A percentile compares a stretch with the other conserved stretches of the same genome.
Evolutionary conservation across 2,329 filamentous ascomycete genomes (phyloP).

Genomic region (Coleophoma cylindrospora): DNA sequence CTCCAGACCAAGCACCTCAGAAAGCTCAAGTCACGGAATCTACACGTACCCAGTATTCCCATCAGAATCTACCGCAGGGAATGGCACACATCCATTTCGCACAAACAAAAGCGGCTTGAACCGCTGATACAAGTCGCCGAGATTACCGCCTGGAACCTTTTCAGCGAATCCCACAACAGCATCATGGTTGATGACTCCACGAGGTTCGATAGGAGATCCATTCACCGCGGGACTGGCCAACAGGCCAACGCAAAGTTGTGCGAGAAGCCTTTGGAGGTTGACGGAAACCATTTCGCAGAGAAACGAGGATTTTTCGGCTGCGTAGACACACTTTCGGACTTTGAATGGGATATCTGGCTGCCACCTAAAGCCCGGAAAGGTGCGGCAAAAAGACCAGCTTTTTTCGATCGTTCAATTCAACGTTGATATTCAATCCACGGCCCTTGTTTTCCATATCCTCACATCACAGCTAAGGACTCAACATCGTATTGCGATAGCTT

Average conservation of each 20-base stretch:
- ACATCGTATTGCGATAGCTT: too few species aligned
- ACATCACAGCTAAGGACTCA: too few species aligned
- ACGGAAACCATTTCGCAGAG: too few species aligned
- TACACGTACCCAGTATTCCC: constrained; percentile 50
- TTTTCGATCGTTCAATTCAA: too few species aligned
- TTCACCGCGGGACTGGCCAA: constrained; percentile 5
- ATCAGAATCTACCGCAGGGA: constrained; percentile 51
- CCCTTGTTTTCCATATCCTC: too few species aligned
- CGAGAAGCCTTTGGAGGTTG: background rate
- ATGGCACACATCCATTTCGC: constrained; percentile 57
- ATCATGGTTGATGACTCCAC: constrained; percentile 38
- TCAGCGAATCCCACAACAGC: constrained; percentile 47
- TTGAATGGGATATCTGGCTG: too few species aligned
- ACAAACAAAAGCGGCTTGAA: constrained; percentile 53
- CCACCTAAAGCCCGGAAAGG: too few species aligned
- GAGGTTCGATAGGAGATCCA: constrained; percentile 23
- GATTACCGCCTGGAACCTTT: constrained; percentile 41
- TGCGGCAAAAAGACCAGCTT: too few species aligned
- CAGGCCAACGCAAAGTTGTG: constrained; percentile 9
- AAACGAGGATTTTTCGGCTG: too few species aligned
- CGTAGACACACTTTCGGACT: too few species aligned
- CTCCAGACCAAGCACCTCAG: background rate
- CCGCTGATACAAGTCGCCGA: constrained; percentile 44
- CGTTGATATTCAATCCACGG: too few species aligned
- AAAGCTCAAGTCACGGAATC: background rate